Evolutionary conservation across 169 alveolate genomes (phyloP), one percentile per base, ranked within the genome.

Genomic region (Neospora caninum): DNA sequence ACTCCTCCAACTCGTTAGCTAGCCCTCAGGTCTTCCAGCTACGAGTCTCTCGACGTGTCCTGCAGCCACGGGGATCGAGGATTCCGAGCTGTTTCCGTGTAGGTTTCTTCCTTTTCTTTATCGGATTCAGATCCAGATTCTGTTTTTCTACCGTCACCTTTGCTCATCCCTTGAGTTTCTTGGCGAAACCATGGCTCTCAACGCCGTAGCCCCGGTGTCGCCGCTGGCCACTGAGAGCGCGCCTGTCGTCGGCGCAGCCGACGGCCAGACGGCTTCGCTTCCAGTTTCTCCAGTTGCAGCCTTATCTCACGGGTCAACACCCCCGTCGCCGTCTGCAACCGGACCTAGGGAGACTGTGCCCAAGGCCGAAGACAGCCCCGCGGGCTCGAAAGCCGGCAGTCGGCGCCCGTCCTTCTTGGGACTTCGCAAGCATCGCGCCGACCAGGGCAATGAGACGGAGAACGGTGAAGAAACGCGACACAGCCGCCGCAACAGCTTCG

Each of bases 401-500:
- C 73, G 73, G 34, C 73, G 73, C n/a, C 73, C 73, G 25, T 64
- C 73, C n/a, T 64, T 64, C 73, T 22, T 64, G 73, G 31, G 34
- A 10, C n/a, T 64, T 7, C 16, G 1, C 16, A 27, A 64, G 31
- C 16, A 27, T 7, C 73, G 73, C 73, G 31, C 25, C n/a, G 73
- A 27, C 0, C 34, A 27, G n/a, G 73, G n/a, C 25, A 64, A 64
- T 29, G 34, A 22, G 34, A 29, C 25, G n/a, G 73, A 16, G 7
- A 64, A 16, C n/a, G 73, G 31, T 6, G 73, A 64, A 29, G 73
- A 22, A 29, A 9, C 34, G 31, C 25, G 73, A 64, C 73, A 64
- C 31, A 64, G 73, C 31, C 73, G 73, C 73, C 73, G 73, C 73
- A 64, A 64, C n/a, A 64, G 73, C 73, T 64, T 64, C 73, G 73